Evolutionary conservation across 75 land plant species (phyloP), one percentile per base, ranked within the genome.

Genomic region (Cryptomeria japonica): DNA sequence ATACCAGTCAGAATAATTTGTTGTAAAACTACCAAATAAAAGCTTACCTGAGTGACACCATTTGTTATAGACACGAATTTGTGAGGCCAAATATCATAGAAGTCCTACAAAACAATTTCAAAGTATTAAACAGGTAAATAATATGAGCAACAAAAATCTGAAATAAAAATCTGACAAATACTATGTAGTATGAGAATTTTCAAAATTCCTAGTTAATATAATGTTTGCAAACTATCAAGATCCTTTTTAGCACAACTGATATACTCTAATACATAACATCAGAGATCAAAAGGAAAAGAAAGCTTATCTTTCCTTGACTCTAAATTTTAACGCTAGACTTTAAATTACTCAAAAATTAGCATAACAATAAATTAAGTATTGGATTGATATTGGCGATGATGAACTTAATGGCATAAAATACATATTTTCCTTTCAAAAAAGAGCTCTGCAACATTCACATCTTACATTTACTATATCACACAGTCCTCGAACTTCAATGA

Each of bases 41-140:
- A 53, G 19, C 47, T 16, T 61, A 95, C 96, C 96, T 95, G 96
- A 80, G 93, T 95, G 37, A 91, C 96, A 85, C 96, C 96, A 91
- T 95, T 95, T 87, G 96, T 95, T 86, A 86, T 91, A 83, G 86
- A 93, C 38, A 93, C 94, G 82, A 95, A 94, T 86, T 94, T 95
- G 64, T 94, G 89, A 36, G 96, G 96, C 94, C 95, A 95, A 75
- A 93, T 84, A 61, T 93, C 93, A 90, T 90, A 91, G 88, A 95
- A 95, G 68, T 95, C 96, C 96, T 95, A 90, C 87, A 90, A 84
- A 85, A 7, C 39, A 46, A 78, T 38, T 18, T 14, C 14, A 6
- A 41, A 56, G 85, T 34, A 44, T 37, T 42, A 85, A 75, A 38
- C 31, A 34, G 88, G 25, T 36, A 82, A 36, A 58, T 41, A 87